Conservation (phyloP, 441 rosid genomes). For the Metrosideros polymorpha region DNA sequence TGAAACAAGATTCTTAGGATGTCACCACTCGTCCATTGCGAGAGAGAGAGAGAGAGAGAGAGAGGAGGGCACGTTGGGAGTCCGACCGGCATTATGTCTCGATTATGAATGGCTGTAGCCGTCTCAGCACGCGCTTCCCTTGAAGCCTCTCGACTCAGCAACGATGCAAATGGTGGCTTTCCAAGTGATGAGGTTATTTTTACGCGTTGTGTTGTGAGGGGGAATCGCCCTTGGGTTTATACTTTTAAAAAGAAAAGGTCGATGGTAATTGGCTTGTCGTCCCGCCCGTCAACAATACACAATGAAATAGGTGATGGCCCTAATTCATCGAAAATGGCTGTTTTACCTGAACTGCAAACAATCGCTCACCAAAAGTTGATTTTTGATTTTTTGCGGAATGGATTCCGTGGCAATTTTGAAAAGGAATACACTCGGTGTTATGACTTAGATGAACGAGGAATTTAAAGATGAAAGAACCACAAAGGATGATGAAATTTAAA, state of each 20-base stretch:
- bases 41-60: not conserved
- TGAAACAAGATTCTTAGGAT: not conserved
- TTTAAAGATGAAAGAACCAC: not conserved
- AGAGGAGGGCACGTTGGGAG: conserved; percentile 6
- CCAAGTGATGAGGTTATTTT: not conserved
- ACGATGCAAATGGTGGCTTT: not conserved
- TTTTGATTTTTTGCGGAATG: not conserved
- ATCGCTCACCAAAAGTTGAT: not conserved
- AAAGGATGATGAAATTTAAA: not conserved
- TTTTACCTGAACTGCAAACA: not conserved
- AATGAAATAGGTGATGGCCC: not conserved
- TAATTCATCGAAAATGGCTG: not conserved
- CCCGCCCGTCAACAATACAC: not conserved
- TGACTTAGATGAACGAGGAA: not conserved
- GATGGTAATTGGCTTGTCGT: not conserved
- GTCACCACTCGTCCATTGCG: not conserved
- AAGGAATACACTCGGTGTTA: rapidly evolving
- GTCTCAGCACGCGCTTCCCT: not conserved
- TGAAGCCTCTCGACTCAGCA: too few species aligned
- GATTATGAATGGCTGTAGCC: not conserved
- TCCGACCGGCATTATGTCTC: not conserved
- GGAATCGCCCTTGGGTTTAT: not conserved
- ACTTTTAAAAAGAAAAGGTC: not conserved
- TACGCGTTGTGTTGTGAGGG: not conserved
- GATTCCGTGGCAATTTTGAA: not conserved